Percentiles rank a stretch among this genome's conserved stretches.
Conservation (phyloP, 306 rosid species). For the Bauhinia variegata region DNA sequence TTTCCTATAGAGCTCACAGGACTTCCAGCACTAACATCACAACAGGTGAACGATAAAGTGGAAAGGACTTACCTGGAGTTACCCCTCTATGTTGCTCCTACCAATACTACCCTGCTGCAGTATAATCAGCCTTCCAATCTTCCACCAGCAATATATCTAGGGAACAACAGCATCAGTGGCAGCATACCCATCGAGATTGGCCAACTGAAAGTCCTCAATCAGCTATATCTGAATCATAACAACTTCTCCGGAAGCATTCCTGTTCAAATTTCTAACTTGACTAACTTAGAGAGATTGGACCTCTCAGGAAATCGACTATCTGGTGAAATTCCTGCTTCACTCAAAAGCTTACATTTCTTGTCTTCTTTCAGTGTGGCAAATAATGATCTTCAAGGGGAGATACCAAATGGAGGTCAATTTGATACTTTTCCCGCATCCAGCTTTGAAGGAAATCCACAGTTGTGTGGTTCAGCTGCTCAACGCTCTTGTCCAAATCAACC, state of each 20-base stretch:
- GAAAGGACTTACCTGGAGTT: constrained; percentile 67
- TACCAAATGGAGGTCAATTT: constrained; percentile 86
- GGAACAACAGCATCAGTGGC: constrained; percentile 66
- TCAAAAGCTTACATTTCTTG: constrained; percentile 71
- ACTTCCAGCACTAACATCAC: constrained; percentile 60
- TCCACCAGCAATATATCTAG: constrained; percentile 76
- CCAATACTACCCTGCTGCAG: constrained; percentile 66
- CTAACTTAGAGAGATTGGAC: constrained; percentile 77
- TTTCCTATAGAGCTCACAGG: constrained; percentile 65
- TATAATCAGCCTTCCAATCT: constrained; percentile 79
- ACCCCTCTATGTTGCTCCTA: constrained; percentile 79
- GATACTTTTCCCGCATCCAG: constrained; percentile 69
- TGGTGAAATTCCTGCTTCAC: constrained; percentile 80
- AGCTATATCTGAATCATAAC: constrained; percentile 64
- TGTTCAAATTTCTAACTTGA: constrained; percentile 60
- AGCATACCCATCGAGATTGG: constrained; percentile 71
- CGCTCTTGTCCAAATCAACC: constrained; percentile 56
- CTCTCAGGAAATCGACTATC: constrained; percentile 69
- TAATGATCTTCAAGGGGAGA: constrained; percentile 75
- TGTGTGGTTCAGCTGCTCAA: constrained; percentile 65
- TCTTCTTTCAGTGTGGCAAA: constrained; percentile 78
- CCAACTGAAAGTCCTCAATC: constrained; percentile 60
- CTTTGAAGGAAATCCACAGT: constrained; percentile 66
- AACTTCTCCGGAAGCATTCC: constrained; percentile 79
- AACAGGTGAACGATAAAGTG: constrained; percentile 46